A percentile compares a stretch with the other conserved stretches of the same genome.
Conservation (phyloP, 345 rosid genomes). For the Mercurialis annua region DNA sequence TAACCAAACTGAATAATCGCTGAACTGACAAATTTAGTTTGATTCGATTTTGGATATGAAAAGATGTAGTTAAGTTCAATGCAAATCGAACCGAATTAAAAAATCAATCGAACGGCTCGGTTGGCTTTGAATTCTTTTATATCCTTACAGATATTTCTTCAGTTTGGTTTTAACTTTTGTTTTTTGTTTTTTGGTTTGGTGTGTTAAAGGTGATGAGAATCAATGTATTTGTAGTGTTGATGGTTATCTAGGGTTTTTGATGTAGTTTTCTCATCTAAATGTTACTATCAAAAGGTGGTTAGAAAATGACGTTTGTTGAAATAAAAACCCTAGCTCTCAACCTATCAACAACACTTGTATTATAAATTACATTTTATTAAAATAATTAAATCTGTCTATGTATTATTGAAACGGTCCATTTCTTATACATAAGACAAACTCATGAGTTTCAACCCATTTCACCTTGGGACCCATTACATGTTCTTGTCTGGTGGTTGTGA, state of each 20-base stretch:
- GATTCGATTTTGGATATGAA: too few relatives aligned
- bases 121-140: too few relatives aligned
- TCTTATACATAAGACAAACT: constrained; percentile 24
- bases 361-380: neutral
- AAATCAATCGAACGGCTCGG: too few relatives aligned
- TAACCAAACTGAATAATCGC: too few relatives aligned
- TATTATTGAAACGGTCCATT: constrained; percentile 37
- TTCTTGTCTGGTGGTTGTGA: neutral
- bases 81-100: too few relatives aligned
- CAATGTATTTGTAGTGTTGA: constrained; percentile 26
- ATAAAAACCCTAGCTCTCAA: constrained; percentile 38
- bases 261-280: constrained; percentile 35
- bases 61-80: too few relatives aligned
- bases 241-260: constrained; percentile 26
- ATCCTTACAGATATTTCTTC: too few relatives aligned
- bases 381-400: neutral
- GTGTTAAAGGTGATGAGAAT: constrained; percentile 24
- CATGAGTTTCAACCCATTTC: constrained; percentile 26
- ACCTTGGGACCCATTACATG: constrained; percentile 21
- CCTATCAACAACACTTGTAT: constrained; percentile 17
- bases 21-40: too few relatives aligned
- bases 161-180: too few relatives aligned
- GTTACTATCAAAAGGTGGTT: constrained; percentile 43
- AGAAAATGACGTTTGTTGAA: constrained; percentile 47
- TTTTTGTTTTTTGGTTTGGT: too few relatives aligned